Conservation (phyloP, 257 asterid genomes). For the Solanum ossicruentum region DNA sequence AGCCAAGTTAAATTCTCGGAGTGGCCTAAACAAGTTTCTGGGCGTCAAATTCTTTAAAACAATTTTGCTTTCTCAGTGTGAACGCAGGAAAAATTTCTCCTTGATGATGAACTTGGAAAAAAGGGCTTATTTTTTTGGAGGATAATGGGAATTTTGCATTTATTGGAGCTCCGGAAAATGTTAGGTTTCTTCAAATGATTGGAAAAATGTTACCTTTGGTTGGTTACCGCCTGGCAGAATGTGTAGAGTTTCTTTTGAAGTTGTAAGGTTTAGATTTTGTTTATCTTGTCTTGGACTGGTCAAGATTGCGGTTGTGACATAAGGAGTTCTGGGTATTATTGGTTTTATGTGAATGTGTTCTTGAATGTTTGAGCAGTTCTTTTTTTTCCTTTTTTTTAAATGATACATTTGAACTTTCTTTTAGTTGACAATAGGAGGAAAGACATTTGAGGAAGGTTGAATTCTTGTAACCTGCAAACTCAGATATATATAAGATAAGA, state of each 20-base stretch:
- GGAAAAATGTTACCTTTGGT: constrained; percentile 1
- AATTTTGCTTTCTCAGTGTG: not conserved
- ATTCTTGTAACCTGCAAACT: not conserved
- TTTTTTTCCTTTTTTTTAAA: not conserved
- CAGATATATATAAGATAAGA: not conserved
- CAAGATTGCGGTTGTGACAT: not conserved
- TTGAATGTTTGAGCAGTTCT: not conserved
- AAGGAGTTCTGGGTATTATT: not conserved
- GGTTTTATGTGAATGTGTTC: not conserved
- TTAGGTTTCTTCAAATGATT: not conserved
- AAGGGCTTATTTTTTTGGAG: not conserved
- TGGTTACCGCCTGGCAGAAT: not conserved
- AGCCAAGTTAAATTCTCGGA: too few relatives aligned
- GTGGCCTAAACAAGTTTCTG: not conserved
- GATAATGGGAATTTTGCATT: not conserved
- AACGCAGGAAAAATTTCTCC: constrained; percentile 15
- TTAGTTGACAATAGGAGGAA: not conserved
- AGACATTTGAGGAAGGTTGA: not conserved
- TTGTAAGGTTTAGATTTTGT: not conserved
- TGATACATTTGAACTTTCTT: not conserved
- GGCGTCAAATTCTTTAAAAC: not conserved
- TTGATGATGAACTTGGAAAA: not conserved
- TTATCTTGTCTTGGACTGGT: not conserved
- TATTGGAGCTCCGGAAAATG: not conserved
- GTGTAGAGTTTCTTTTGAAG: not conserved